These are phyloP conservation scores for Panaeolus papilionaceus DNA, from an alignment of 768 basidiomycete species.

Conservation along the genomic window DNA sequence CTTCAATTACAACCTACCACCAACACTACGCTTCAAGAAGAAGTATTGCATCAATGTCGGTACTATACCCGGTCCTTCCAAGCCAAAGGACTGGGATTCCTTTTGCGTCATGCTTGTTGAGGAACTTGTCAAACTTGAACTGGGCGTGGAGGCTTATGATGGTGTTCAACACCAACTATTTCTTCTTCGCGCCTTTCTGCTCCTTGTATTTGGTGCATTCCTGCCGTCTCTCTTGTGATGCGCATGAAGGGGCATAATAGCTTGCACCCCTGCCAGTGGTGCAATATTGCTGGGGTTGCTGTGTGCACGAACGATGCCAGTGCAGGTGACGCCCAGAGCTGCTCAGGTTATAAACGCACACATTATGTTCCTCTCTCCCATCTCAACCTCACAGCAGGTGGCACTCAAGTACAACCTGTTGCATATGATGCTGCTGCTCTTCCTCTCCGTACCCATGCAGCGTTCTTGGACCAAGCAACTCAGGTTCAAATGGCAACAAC, in stretches of 20 bases:
- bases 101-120: conserved; percentile 44
- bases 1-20: conserved; percentile 50
- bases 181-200: conserved; percentile 34
- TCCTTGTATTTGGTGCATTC: conserved; percentile 38
- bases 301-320: conserved; percentile 30
- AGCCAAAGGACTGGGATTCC: conserved; percentile 43
- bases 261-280: conserved; percentile 38
- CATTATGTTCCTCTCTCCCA: conserved; percentile 29
- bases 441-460: conserved; percentile 39
- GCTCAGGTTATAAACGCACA: conserved; percentile 20
- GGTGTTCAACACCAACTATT: conserved; percentile 28
- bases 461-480: conserved; percentile 34
- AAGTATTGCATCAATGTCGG: conserved; percentile 41
- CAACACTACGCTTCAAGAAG: conserved; percentile 38
- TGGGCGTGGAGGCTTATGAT: conserved; percentile 39
- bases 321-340: conserved; percentile 17
- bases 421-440: conserved; percentile 37
- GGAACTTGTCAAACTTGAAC: conserved; percentile 38
- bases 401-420: not conserved
- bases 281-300: too few species aligned
- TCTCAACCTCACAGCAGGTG: not conserved
- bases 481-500: conserved; percentile 26
- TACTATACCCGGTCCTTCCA: conserved; percentile 48
- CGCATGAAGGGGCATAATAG: conserved; percentile 42
- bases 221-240: conserved; percentile 37